These are phyloP conservation scores for Prunus padus DNA, from an alignment of 306 rosid genomes.

Conservation along the genomic window DNA sequence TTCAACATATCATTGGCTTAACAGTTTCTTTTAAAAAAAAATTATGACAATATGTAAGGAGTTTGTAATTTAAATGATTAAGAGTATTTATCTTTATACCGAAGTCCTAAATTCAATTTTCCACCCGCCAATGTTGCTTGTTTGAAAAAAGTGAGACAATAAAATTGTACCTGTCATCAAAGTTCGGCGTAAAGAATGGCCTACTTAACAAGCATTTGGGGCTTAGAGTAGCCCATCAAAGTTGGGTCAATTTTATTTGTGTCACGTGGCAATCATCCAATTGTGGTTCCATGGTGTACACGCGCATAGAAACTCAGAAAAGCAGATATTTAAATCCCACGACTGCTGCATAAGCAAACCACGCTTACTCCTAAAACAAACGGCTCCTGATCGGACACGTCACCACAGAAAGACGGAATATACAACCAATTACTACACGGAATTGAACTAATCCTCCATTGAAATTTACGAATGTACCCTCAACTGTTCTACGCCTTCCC, in stretches of 20 bases:
- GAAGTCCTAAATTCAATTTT: no score
- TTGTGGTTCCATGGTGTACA: slow-evolving; percentile 17
- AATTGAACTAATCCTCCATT: background rate
- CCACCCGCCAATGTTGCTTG: no score
- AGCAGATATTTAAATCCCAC: background rate
- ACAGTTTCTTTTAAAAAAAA: no score
- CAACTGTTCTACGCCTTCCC: background rate
- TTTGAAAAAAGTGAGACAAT: no score
- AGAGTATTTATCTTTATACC: no score
- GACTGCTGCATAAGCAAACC: slow-evolving; percentile 24
- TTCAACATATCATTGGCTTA: no score
- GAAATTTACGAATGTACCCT: slow-evolving; percentile 31
- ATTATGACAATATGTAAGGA: no score
- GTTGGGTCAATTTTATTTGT: no score
- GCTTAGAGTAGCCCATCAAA: background rate
- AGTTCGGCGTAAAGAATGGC: background rate
- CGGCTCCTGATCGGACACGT: slow-evolving; percentile 35
- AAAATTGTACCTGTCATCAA: background rate
- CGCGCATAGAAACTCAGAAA: slow-evolving; percentile 14
- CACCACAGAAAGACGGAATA: background rate
- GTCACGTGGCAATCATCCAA: background rate
- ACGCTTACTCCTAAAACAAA: slow-evolving; percentile 10
- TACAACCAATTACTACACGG: slow-evolving; percentile 20
- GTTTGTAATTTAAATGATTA: no score
- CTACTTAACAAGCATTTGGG: background rate